phyloP scores from a whole-genome alignment of 768 basidiomycete species.

The Gloeostereum incarnatum region DNA sequence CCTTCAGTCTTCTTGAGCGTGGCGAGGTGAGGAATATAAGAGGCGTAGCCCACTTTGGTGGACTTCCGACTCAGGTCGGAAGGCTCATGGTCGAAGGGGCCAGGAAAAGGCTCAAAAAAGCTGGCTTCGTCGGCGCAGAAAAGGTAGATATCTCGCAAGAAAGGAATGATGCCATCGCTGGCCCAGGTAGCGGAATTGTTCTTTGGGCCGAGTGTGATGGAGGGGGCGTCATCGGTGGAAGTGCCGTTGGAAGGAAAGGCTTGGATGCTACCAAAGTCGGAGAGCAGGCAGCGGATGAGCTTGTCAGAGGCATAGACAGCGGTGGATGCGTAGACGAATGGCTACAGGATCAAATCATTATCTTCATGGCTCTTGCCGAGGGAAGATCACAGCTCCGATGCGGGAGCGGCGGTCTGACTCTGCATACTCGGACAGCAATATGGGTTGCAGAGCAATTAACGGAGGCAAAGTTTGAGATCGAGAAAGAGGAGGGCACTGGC shows the following conservation, averaged over 20 bases:
- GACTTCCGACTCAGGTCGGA: constrained; percentile 49
- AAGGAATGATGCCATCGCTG: constrained; percentile 32
- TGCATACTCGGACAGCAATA: constrained; percentile 71
- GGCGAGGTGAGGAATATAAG: constrained; percentile 40
- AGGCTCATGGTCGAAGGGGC: constrained; percentile 51
- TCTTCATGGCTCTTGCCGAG: constrained; percentile 66
- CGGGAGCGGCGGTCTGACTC: constrained; percentile 44
- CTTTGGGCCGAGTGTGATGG: constrained; percentile 67
- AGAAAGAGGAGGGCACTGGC: constrained; percentile 31
- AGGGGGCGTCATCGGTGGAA: constrained; percentile 62
- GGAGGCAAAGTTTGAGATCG: constrained; percentile 50
- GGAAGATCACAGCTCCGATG: constrained; percentile 50
- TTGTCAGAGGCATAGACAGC: constrained; percentile 47
- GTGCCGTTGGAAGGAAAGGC: constrained; percentile 50
- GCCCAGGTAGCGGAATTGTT: constrained; percentile 63
- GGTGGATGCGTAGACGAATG: constrained; percentile 71
- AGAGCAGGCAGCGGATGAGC: constrained; percentile 48
- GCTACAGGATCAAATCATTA: constrained; percentile 68
- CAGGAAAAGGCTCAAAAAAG: constrained; percentile 24
- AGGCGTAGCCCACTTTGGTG: constrained; percentile 59
- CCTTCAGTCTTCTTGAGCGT: constrained; percentile 43
- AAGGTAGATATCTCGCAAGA: constrained; percentile 31
- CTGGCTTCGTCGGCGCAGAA: constrained; percentile 20
- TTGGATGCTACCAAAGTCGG: constrained; percentile 39
- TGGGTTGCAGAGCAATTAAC: constrained; percentile 66